Evolutionary conservation across 1,139 yeast species (phyloP).

Genomic region (Yarrowia galli): DNA sequence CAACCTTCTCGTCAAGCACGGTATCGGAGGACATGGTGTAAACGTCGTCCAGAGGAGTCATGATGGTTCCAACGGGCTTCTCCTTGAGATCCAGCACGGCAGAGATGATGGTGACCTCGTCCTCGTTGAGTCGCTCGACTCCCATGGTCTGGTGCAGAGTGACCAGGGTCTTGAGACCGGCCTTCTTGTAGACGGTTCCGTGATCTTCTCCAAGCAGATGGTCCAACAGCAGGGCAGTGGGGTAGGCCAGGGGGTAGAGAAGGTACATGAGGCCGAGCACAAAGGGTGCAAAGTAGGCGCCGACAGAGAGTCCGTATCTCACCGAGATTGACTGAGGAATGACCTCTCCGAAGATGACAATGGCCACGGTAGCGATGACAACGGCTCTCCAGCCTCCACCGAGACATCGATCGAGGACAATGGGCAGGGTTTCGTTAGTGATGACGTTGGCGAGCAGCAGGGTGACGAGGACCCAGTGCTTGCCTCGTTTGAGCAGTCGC

Average conservation of each 20-base stretch:
- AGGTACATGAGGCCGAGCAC: conserved; percentile 83
- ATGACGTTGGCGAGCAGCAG: conserved; percentile 80
- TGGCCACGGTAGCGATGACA: conserved; percentile 86
- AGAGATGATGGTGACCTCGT: conserved; percentile 93
- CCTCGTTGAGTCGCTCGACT: conserved; percentile 88
- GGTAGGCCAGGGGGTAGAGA: conserved; percentile 93
- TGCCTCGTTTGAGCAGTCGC: conserved; percentile 75
- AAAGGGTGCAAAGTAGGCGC: conserved; percentile 90
- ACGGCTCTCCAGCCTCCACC: conserved; percentile 99
- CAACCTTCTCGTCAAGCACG: conserved; percentile 80
- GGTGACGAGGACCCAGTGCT: conserved; percentile 98
- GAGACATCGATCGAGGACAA: conserved; percentile 86
- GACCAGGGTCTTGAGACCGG: conserved; percentile 91
- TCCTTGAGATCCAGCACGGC: conserved; percentile 95
- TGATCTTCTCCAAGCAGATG: conserved; percentile 91
- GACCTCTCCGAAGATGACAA: conserved; percentile 94
- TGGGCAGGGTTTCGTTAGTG: conserved; percentile 94
- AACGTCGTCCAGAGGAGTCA: conserved; percentile 94
- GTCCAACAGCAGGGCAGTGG: conserved; percentile 83
- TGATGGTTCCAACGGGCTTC: conserved; percentile 81
- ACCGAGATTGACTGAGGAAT: conserved; percentile 96
- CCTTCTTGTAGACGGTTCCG: conserved; percentile 91
- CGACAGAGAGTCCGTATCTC: conserved; percentile 88
- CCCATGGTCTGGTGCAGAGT: conserved; percentile 95
- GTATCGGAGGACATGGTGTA: conserved; percentile 88